A percentile compares a stretch with the other conserved stretches of the same genome.
Conservation (phyloP, 805 yeast genomes). For the Spathaspora boniae region DNA sequence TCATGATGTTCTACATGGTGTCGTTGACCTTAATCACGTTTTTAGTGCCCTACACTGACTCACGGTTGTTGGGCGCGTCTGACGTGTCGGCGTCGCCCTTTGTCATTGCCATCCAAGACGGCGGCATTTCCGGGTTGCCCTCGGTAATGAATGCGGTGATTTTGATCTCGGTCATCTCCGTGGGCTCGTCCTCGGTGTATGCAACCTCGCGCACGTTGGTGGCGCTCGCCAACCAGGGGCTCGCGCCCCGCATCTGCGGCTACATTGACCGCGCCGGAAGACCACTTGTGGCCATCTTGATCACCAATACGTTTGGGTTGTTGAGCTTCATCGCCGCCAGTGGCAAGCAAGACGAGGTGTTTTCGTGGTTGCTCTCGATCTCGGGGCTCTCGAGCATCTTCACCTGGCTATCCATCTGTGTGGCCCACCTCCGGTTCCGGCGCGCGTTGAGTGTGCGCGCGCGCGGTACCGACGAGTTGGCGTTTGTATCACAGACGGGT, state of each 20-base stretch:
- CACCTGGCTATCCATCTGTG: constrained; percentile 39
- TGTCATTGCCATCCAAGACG: constrained; percentile 66
- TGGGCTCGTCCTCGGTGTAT: constrained; percentile 69
- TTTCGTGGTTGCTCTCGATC: constrained; percentile 39
- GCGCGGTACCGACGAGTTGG: constrained; percentile 33
- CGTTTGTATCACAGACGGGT: constrained; percentile 36
- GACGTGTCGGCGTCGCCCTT: constrained; percentile 71
- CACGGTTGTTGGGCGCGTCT: constrained; percentile 45
- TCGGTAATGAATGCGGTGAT: constrained; percentile 70
- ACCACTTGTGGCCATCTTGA: constrained; percentile 64
- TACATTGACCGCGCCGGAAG: constrained; percentile 77
- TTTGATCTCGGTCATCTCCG: constrained; percentile 64
- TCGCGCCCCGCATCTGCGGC: constrained; percentile 57
- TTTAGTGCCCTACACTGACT: constrained; percentile 64
- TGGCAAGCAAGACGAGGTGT: constrained; percentile 37
- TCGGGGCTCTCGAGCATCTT: constrained; percentile 40
- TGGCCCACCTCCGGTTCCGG: constrained; percentile 39
- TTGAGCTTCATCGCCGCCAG: constrained; percentile 51
- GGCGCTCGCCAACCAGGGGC: constrained; percentile 62
- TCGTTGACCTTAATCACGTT: constrained; percentile 54
- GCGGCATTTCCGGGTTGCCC: constrained; percentile 64
- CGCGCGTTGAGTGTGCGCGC: constrained; percentile 32
- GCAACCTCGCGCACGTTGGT: constrained; percentile 69
- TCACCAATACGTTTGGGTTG: constrained; percentile 53
- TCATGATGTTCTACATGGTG: constrained; percentile 64